These are phyloP conservation scores for Neonothopanus nambi DNA, from an alignment of 1,284 basidiomycete genomes.

Conservation along the genomic window DNA sequence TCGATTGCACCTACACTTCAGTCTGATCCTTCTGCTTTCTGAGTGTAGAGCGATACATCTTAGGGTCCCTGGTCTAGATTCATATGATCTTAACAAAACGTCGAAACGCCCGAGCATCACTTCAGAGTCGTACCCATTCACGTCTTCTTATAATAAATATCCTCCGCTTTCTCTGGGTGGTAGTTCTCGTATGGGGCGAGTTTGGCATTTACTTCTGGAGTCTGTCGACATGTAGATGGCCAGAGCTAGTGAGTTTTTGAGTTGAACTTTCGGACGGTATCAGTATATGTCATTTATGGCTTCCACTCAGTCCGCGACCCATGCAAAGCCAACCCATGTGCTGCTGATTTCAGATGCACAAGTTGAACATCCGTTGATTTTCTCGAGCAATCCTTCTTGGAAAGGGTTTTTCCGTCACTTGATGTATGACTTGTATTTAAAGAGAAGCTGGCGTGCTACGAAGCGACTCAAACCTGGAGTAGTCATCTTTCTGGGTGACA, in stretches of 20 bases:
- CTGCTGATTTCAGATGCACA: conserved; percentile 81
- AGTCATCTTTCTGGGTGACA: conserved; percentile 81
- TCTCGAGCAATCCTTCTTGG: conserved; percentile 40
- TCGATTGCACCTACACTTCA: too few relatives aligned
- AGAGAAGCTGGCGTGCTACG: conserved; percentile 74
- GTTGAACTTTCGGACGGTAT: too few relatives aligned
- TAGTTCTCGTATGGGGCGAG: conserved; percentile 52
- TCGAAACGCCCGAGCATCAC: conserved; percentile 6
- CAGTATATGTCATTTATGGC: not conserved
- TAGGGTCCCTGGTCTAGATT: too few relatives aligned
- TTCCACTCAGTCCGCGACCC: conserved; percentile 10
- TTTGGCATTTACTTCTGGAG: conserved; percentile 44
- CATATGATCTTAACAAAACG: conserved; percentile 8
- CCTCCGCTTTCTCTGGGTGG: conserved; percentile 58
- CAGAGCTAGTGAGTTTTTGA: conserved; percentile 27
- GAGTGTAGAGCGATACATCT: too few relatives aligned
- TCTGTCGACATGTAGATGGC: conserved; percentile 55
- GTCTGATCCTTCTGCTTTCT: too few relatives aligned
- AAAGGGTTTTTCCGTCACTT: conserved; percentile 47
- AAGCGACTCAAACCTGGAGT: conserved; percentile 63
- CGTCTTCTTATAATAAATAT: conserved; percentile 38
- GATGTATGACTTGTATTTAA: conserved; percentile 68
- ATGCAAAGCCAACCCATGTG: conserved; percentile 46
- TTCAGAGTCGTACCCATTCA: conserved; percentile 27
- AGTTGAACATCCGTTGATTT: conserved; percentile 55